phyloP scores from a whole-genome alignment of 495 filamentous ascomycete genomes.

The Annulohypoxylon bovei region DNA sequence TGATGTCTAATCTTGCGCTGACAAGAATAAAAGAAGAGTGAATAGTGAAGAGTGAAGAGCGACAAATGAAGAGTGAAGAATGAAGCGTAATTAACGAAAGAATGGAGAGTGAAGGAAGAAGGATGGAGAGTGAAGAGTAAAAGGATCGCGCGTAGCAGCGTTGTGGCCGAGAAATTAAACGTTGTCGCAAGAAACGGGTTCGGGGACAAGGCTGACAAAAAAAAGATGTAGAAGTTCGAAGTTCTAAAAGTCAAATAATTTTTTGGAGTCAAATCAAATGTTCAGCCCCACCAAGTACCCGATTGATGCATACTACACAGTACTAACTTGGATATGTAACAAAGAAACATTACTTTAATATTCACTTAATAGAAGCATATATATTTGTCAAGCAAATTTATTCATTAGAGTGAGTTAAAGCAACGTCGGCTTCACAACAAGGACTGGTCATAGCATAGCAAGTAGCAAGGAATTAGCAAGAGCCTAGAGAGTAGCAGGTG shows the following conservation, averaged over 20 bases:
- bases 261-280: not conserved
- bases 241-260: conserved; percentile 11
- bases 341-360: not conserved
- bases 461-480: not conserved
- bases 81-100: too few species aligned
- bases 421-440: not conserved
- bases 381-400: not conserved
- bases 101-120: too few species aligned
- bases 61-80: too few species aligned
- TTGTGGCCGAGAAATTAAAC: not conserved
- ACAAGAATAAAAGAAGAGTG: not conserved
- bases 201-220: conserved; percentile 28
- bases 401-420: not conserved
- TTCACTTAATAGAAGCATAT: not conserved
- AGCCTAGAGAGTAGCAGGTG: not conserved
- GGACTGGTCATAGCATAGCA: not conserved
- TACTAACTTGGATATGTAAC: not conserved
- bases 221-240: not conserved
- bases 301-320: not conserved
- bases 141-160: not conserved
- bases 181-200: not conserved
- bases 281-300: not conserved
- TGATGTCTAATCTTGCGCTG: not conserved
- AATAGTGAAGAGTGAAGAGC: too few species aligned
- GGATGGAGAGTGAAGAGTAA: not conserved